phyloP scores from a whole-genome alignment of 768 basidiomycete genomes.

The Lepiota venenata region DNA sequence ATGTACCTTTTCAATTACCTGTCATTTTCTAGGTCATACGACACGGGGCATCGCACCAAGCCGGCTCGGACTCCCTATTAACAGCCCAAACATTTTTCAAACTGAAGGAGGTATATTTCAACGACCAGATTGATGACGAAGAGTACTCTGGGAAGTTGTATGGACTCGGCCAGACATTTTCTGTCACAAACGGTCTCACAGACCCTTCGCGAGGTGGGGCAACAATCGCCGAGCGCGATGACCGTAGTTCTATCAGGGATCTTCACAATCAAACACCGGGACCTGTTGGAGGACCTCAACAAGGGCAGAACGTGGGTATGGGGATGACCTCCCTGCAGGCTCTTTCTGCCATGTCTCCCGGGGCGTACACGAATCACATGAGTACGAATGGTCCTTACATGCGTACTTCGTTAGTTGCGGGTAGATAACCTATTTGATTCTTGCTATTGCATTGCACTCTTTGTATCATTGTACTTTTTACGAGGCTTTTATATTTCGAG shows the following conservation, averaged over 20 bases:
- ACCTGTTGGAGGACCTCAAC: conserved; percentile 30
- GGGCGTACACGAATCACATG: conserved; percentile 44
- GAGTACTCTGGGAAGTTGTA: conserved; percentile 84
- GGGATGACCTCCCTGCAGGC: conserved; percentile 46
- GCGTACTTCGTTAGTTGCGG: conserved; percentile 57
- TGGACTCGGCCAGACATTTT: conserved; percentile 79
- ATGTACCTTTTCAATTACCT: background rate
- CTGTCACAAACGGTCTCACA: conserved; percentile 59
- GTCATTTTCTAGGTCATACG: conserved; percentile 63
- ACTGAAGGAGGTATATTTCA: conserved; percentile 90
- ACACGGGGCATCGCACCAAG: conserved; percentile 90
- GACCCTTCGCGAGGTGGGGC: conserved; percentile 68
- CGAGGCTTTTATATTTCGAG: conserved; percentile 1
- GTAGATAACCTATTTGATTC: conserved; percentile 33
- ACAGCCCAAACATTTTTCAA: conserved; percentile 96
- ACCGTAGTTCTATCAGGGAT: conserved; percentile 51
- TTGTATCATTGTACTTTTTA: conserved; percentile 6
- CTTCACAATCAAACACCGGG: conserved; percentile 58
- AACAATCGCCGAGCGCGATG: conserved; percentile 81
- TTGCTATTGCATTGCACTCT: conserved; percentile 6
- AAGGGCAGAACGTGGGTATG: conserved; percentile 33
- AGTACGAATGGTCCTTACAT: conserved; percentile 59
- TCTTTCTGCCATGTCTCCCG: conserved; percentile 43
- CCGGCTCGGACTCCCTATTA: conserved; percentile 94
- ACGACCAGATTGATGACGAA: conserved; percentile 78